A percentile compares a stretch with the other conserved stretches of the same genome.
phyloP scores from a whole-genome alignment of 2,329 filamentous ascomycete genomes.

The Colletotrichum sp. region DNA sequence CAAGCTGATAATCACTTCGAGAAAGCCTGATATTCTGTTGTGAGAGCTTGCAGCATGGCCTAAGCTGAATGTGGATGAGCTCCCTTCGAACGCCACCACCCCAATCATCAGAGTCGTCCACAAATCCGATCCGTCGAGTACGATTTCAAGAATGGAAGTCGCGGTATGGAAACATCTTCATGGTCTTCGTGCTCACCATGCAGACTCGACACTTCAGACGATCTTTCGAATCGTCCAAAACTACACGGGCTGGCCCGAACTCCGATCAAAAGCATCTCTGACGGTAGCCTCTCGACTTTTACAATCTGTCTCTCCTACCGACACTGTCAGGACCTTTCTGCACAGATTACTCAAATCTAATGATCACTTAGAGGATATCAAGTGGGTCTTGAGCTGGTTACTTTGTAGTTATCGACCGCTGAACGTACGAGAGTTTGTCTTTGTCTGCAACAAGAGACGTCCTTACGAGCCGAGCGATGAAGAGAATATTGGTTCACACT shows the following conservation, averaged over 20 bases:
- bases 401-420: not conserved
- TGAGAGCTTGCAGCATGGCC: not conserved
- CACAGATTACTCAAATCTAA: not conserved
- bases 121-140: not conserved
- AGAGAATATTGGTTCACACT: not conserved
- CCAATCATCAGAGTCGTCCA: not conserved
- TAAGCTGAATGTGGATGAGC: not conserved
- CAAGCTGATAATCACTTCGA: not conserved
- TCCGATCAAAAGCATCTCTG: not conserved
- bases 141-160: not conserved
- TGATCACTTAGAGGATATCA: not conserved
- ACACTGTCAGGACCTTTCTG: not conserved
- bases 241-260: not conserved
- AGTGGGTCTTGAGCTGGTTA: not conserved
- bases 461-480: not conserved
- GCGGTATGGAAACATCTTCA: not conserved
- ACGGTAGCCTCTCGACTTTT: not conserved
- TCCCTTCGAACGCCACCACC: not conserved
- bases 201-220: not conserved
- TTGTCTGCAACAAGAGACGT: not conserved
- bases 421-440: not conserved
- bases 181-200: not conserved
- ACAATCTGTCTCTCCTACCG: not conserved
- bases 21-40: not conserved
- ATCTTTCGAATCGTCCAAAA: not conserved